Percentiles rank a stretch among this genome's conserved stretches.
Evolutionary conservation across 768 basidiomycete species (phyloP).

Genomic region (Krasilnikovozyma curviuscula): DNA sequence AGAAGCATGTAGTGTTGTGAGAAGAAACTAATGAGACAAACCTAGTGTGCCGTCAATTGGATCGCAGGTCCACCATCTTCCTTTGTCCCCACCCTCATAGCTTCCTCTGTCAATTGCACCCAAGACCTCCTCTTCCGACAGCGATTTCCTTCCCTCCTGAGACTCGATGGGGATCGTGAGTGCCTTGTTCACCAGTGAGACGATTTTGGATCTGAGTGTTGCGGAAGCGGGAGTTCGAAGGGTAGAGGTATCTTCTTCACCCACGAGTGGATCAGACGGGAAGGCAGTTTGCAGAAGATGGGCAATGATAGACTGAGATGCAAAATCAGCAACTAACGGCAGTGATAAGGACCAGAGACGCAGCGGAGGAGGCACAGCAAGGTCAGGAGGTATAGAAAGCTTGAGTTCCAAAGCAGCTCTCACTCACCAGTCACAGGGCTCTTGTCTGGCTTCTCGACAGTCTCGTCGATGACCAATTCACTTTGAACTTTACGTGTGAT

Average conservation of each 20-base stretch:
- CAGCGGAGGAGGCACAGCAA: not conserved
- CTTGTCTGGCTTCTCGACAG: slow-evolving; percentile 75
- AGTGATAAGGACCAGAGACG: not conserved
- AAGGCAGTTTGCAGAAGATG: slow-evolving; percentile 57
- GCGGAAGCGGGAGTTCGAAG: slow-evolving; percentile 33
- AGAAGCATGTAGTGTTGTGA: not conserved
- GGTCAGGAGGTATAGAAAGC: not conserved
- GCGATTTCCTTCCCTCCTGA: slow-evolving; percentile 11
- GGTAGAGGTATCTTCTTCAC: slow-evolving; percentile 80
- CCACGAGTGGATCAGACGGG: slow-evolving; percentile 71
- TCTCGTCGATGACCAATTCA: slow-evolving; percentile 64
- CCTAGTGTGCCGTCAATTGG: slow-evolving; percentile 65
- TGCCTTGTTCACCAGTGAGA: slow-evolving; percentile 63
- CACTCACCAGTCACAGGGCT: slow-evolving; percentile 64
- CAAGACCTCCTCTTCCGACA: slow-evolving; percentile 43
- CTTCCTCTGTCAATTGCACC: slow-evolving; percentile 73
- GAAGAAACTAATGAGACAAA: not conserved
- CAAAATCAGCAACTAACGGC: slow-evolving; percentile 64
- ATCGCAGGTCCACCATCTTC: slow-evolving; percentile 40
- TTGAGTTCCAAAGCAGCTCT: not conserved
- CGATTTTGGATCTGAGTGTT: slow-evolving; percentile 45
- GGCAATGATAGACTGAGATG: slow-evolving; percentile 81
- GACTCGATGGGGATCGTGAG: slow-evolving; percentile 44
- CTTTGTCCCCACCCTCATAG: slow-evolving; percentile 46
- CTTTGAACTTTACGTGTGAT: slow-evolving; percentile 74